Conservation (phyloP, 2,329 filamentous ascomycete species). For the Venturia oleaginea region DNA sequence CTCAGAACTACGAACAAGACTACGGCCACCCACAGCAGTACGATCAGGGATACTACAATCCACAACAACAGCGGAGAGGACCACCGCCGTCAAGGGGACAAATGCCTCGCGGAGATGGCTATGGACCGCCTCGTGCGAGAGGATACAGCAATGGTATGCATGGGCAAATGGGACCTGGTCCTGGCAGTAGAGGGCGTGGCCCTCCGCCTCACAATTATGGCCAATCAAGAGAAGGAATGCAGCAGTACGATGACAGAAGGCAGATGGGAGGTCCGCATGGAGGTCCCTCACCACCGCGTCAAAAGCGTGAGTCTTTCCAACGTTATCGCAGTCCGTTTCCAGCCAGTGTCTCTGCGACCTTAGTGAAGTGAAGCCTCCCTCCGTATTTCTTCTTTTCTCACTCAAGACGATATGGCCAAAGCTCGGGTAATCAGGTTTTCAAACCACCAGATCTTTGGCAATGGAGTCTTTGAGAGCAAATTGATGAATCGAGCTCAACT, state of each 20-base stretch:
- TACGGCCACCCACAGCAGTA: neutral
- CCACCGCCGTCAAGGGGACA: neutral
- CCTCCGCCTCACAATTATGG: conserved; percentile 4
- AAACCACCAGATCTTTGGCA: neutral
- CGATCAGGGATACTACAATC: neutral
- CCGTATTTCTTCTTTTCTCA: neutral
- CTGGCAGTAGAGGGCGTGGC: conserved; percentile 1
- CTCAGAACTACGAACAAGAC: conserved; percentile 10
- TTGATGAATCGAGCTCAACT: neutral
- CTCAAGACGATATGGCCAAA: neutral
- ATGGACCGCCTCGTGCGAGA: conserved; percentile 3
- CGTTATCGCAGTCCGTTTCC: neutral
- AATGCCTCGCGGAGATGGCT: conserved; percentile 10
- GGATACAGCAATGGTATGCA: conserved; percentile 5
- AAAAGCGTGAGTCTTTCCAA: conserved; percentile 4
- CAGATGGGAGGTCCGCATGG: neutral
- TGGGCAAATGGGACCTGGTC: neutral
- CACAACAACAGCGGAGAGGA: neutral
- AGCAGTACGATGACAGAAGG: neutral
- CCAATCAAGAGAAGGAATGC: conserved; percentile 5
- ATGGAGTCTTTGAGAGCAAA: neutral
- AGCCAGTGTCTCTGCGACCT: neutral
- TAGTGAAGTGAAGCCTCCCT: neutral
- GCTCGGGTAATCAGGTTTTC: neutral
- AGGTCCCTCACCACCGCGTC: conserved; percentile 7